These are phyloP conservation scores for Aspergillus sp. DNA, from an alignment of 2,329 filamentous ascomycete species.

Conservation along the genomic window DNA sequence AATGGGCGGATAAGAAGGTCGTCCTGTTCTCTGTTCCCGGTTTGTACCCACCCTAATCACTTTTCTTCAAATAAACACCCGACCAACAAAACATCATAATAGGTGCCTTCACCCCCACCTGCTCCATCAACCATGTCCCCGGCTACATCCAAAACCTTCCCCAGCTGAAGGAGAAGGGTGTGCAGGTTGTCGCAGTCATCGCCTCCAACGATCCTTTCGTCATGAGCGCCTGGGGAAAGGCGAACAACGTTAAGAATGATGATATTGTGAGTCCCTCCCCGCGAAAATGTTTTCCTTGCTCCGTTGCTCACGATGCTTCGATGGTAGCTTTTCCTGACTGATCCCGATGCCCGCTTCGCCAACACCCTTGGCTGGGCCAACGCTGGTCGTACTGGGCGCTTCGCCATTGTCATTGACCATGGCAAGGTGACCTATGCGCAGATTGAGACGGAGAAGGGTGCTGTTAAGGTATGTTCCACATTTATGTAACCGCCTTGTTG, in stretches of 20 bases:
- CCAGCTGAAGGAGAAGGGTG: constrained; percentile 73
- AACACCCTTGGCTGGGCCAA: constrained; percentile 73
- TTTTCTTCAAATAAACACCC: background rate
- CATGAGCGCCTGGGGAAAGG: constrained; percentile 87
- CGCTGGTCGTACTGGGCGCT: constrained; percentile 69
- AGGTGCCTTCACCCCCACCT: constrained; percentile 83
- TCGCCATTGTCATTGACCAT: constrained; percentile 77
- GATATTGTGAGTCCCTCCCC: constrained; percentile 54
- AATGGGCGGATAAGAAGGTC: constrained; percentile 72
- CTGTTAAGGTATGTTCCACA: constrained; percentile 32
- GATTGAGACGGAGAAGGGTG: constrained; percentile 59
- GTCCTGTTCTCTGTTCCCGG: constrained; percentile 72
- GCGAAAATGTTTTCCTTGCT: too few species aligned
- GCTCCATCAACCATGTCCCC: constrained; percentile 75
- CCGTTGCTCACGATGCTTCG: too few species aligned
- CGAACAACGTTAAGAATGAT: constrained; percentile 73
- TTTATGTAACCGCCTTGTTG: background rate
- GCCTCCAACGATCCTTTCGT: constrained; percentile 81
- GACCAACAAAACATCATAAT: background rate
- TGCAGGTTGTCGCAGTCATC: constrained; percentile 77
- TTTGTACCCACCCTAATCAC: constrained; percentile 24
- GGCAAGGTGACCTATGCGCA: constrained; percentile 79
- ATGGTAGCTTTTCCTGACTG: constrained; percentile 70
- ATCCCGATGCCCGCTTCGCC: constrained; percentile 70
- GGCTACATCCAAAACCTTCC: constrained; percentile 72